Evolutionary conservation across 2,329 filamentous ascomycete species (phyloP).

Genomic region (Fusarium poae): DNA sequence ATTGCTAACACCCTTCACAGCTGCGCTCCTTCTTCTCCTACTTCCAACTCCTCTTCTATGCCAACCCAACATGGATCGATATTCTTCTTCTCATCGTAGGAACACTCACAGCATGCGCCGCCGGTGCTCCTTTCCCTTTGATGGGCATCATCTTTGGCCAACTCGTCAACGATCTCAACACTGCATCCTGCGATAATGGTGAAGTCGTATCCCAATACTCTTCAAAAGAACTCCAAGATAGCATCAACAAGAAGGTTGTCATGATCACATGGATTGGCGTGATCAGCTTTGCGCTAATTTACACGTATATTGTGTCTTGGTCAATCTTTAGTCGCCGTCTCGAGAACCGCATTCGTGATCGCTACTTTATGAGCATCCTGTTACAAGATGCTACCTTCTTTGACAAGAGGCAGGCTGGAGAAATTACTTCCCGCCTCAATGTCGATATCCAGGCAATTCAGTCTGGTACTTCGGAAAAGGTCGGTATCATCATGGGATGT

Average conservation of each 20-base stretch:
- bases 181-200: constrained; percentile 63
- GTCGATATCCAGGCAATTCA: constrained; percentile 76
- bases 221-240: constrained; percentile 53
- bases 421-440: constrained; percentile 73
- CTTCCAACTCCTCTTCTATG: constrained; percentile 61
- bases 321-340: constrained; percentile 73
- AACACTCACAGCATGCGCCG: constrained; percentile 63
- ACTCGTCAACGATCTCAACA: constrained; percentile 72
- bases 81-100: constrained; percentile 58
- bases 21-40: constrained; percentile 53
- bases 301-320: constrained; percentile 74
- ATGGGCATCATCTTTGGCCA: constrained; percentile 74
- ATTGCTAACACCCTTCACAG: constrained; percentile 29
- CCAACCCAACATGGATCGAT: constrained; percentile 60
- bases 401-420: constrained; percentile 71
- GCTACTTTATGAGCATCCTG: constrained; percentile 70
- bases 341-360: constrained; percentile 71
- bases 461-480: constrained; percentile 77
- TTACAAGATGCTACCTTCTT: constrained; percentile 74
- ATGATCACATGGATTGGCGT: constrained; percentile 73
- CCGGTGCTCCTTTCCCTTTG: constrained; percentile 73
- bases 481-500: constrained; percentile 72
- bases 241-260: constrained; percentile 70
- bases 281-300: constrained; percentile 73
- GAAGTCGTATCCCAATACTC: constrained; percentile 40